Evolutionary conservation across 2,329 filamentous ascomycete species (phyloP).

Genomic region (Pseudogymnoascus sp.): DNA sequence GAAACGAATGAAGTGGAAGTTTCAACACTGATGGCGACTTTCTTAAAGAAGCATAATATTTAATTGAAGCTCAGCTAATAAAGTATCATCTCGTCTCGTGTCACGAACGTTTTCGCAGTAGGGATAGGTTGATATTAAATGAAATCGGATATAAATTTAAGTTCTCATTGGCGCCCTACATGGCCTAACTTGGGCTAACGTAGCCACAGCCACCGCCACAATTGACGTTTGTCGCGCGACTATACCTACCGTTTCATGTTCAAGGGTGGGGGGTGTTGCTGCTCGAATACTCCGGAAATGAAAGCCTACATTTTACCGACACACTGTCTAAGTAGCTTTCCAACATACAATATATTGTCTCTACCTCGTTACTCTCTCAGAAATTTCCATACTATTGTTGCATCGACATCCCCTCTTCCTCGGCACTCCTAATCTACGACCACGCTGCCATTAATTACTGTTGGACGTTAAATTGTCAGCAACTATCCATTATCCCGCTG

Average conservation of each 20-base stretch:
- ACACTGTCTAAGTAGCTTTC: not conserved
- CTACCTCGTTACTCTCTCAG: not conserved
- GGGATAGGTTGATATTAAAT: too few relatives aligned
- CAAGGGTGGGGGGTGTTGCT: not conserved
- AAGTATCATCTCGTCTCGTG: not conserved
- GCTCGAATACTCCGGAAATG: not conserved
- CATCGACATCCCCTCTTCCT: not conserved
- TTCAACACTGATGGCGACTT: conserved; percentile 13
- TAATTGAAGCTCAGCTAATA: not conserved
- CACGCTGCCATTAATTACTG: not conserved
- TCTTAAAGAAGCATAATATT: conserved; percentile 8
- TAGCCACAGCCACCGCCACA: not conserved
- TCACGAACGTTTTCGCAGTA: too few relatives aligned
- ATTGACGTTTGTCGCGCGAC: not conserved
- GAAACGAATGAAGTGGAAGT: conserved; percentile 11
- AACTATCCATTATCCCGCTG: not conserved
- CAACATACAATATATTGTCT: not conserved
- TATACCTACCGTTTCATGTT: not conserved
- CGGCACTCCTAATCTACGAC: not conserved
- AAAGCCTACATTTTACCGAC: not conserved
- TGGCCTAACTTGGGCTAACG: not conserved
- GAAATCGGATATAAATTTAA: too few relatives aligned
- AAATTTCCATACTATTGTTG: not conserved
- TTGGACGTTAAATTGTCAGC: not conserved
- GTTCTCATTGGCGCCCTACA: too few relatives aligned